Evolutionary conservation across 768 basidiomycete species (phyloP), one percentile per base, ranked within the genome.

Genomic region (Podaxis mareebaensis): DNA sequence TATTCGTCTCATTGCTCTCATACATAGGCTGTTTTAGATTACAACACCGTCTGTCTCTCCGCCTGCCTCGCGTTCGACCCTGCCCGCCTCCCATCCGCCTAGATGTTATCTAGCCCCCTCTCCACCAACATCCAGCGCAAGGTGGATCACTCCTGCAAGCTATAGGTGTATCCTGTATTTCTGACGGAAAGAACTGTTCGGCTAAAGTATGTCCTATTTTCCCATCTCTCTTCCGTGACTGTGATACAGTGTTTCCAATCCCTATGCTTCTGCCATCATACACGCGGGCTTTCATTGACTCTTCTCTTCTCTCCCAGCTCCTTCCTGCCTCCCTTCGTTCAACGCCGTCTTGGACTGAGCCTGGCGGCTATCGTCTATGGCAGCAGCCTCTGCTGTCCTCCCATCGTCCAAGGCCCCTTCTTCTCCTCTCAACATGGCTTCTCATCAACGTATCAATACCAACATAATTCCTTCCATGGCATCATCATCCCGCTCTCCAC

Each of bases 401-500:
- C 74, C 75, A 63, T 75, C 67, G 61, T 70, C 77, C 65, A 76
- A 81, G 63, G 67, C 73, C 54, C 72, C 77, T 8, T 53, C 59
- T 40, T 75, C 83, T 72, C 79, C 81, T 67, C 78, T 81, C 69
- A 79, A 76, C 65, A 81, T 83, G 78, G 69, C 77, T 57, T 75
- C 83, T 64, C 79, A 74, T 64, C 77, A 76, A 68, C 77, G 71
- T 67, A 70, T 69, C 67, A 73, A 70, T 68, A 69, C 71, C 44
- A 75, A 75, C 54, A 66, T 77, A 67, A 69, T 76, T 64, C 69
- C 75, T 67, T 61, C 70, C 53, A 69, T 74, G 64, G 66, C 78
- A n/a, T 78, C 82, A 22, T 78, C 81, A 64, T 76, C 81, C 69
- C 77, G 77, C 70, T 75, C 76, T 64, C 73, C 77, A 64, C 78